phyloP scores from a whole-genome alignment of 169 alveolate species.

The Nephromyces sp. region DNA sequence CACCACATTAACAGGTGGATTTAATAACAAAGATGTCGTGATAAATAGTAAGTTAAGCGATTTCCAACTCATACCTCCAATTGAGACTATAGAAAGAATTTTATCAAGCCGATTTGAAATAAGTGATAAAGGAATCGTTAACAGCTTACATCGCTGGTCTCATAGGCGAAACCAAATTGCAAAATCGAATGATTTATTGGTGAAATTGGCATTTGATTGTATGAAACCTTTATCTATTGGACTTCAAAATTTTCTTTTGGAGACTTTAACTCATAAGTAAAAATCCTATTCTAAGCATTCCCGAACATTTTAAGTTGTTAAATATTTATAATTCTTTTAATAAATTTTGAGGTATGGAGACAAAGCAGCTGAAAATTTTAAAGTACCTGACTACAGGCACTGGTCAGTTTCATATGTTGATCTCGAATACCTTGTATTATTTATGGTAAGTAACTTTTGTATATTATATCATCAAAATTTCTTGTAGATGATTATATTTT shows the following conservation, averaged over 20 bases:
- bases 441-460: not conserved
- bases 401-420: not conserved
- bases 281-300: too few species aligned
- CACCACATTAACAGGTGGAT: constrained; percentile 5
- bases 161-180: not conserved
- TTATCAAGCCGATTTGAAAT: not conserved
- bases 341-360: not conserved
- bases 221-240: not conserved
- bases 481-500: too few species aligned
- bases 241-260: not conserved
- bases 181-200: not conserved
- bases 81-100: not conserved
- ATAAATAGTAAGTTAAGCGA: not conserved
- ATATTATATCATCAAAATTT: too few species aligned
- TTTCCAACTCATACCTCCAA: not conserved
- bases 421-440: not conserved
- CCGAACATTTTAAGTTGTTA: too few species aligned
- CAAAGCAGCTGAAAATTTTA: not conserved
- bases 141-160: not conserved
- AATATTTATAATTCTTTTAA: too few species aligned
- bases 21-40: not conserved
- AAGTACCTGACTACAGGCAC: not conserved
- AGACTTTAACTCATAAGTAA: not conserved
- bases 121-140: not conserved
- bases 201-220: not conserved